Conservation (phyloP, 139 green algal genomes). For the Astrephomene gubernaculifera region DNA sequence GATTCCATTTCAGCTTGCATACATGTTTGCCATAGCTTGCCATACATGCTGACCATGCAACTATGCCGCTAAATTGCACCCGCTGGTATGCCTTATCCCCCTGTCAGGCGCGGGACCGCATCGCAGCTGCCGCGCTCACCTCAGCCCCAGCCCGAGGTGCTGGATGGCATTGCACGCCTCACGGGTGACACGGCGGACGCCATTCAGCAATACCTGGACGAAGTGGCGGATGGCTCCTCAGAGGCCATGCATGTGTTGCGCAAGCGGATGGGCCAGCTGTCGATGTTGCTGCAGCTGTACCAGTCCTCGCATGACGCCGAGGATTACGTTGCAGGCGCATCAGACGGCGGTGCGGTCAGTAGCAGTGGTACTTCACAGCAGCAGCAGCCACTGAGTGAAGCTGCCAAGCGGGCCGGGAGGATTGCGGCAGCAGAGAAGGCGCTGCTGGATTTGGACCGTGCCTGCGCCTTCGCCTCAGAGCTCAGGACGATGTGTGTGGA, state of each 20-base stretch:
- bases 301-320: background rate
- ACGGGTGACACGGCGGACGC: background rate
- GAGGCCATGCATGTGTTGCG: background rate
- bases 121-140: too few relatives aligned
- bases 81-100: too few relatives aligned
- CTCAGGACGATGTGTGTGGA: slow-evolving; percentile 12
- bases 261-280: background rate
- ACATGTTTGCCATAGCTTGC: too few relatives aligned
- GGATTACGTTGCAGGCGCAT: background rate
- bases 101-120: too few relatives aligned
- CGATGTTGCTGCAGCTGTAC: background rate
- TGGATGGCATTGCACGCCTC: background rate
- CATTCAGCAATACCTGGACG: slow-evolving; percentile 4
- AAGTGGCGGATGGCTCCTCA: background rate
- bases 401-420: background rate
- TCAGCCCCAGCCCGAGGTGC: background rate
- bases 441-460: background rate
- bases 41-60: too few relatives aligned
- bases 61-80: too few relatives aligned
- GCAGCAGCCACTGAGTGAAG: slow-evolving; percentile 1
- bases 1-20: too few relatives aligned
- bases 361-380: background rate
- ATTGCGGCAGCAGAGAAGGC: background rate
- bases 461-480: background rate
- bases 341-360: too few relatives aligned